Base-by-base conservation (phyloP, 2,329 filamentous ascomycete species). In the Botrytis squamosa region DNA sequence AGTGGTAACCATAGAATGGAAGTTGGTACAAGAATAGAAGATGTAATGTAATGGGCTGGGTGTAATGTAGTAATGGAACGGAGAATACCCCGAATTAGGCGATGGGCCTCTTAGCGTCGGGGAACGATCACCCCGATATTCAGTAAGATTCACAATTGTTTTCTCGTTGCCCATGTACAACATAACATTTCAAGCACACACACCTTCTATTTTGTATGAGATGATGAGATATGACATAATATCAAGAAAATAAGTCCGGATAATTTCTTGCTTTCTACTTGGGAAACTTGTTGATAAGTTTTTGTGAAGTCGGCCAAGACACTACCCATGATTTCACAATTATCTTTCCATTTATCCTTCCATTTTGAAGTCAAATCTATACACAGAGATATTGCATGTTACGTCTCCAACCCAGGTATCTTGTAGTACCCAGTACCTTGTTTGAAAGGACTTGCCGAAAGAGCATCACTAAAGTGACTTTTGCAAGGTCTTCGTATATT, bases 121-220 rank as follows among this genome's bases (percentile, higher is more conserved):
- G 36, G 25, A 57, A 68, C 16, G 16, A 68, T 68, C 40, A 57
- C 65, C 36, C 65, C 65, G 63, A 33, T 40, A 44, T 60, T 67
- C 62, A 44, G 62, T 72, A 49, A 72, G 62, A 72, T 42, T 70
- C 59, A 65, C 60, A 66, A 22, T 52, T 25, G 22, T 36, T 42
- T 71, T 62, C 69, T 70, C n/a, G 44, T 70, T 70, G 44, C 52
- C 16, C 16, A 64, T 40, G 36, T 71, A 29, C n/a, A 63, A n/a
- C n/a, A 65, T 42, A 40, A 38, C n/a, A 65, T 67, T 36, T 25
- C 44, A 57, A 69, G 66, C 49, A 66, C 20, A 49, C 6, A 49
- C 44, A 64, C 70, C 59, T 72, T 67, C 63, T 59, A 59, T 60
- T 67, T 67, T 66, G 70, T 67, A 67, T 18, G 22, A 57, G 52